phyloP scores from a whole-genome alignment of 768 basidiomycete genomes.

The Heimioporus sp. region DNA sequence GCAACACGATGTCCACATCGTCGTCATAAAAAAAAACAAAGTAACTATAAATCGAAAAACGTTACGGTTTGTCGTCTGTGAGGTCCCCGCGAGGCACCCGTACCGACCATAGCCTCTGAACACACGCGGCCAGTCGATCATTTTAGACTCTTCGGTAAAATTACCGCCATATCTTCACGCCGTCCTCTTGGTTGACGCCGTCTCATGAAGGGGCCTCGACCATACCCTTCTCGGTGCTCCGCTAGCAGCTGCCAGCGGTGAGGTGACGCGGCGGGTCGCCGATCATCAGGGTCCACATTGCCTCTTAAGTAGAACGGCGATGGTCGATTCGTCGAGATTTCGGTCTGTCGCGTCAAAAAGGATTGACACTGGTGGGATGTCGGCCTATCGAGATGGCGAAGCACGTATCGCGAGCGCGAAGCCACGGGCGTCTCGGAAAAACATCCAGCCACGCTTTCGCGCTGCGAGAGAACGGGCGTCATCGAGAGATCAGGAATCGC shows the following conservation, averaged over 20 bases:
- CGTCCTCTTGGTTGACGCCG: conserved; percentile 40
- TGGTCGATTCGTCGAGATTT: conserved; percentile 58
- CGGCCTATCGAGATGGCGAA: background rate
- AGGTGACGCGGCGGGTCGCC: background rate
- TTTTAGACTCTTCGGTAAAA: conserved; percentile 55
- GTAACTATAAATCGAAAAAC: too few species aligned
- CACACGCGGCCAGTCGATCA: conserved; percentile 29
- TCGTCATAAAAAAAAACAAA: conserved; percentile 55
- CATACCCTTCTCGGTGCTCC: conserved; percentile 49
- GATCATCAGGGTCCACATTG: conserved; percentile 26
- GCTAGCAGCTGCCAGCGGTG: conserved; percentile 39
- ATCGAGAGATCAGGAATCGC: background rate
- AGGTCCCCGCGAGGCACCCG: too few species aligned
- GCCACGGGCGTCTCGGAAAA: background rate
- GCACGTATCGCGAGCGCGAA: conserved; percentile 14
- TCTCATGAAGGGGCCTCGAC: conserved; percentile 47
- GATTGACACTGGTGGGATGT: conserved; percentile 1
- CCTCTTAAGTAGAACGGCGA: conserved; percentile 61
- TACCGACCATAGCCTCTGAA: conserved; percentile 30
- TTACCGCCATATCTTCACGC: conserved; percentile 57
- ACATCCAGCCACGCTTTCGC: background rate
- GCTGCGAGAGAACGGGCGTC: background rate
- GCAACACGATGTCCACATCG: too few species aligned
- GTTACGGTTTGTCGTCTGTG: too few species aligned
- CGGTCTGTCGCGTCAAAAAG: conserved; percentile 6